Conservation (phyloP, 2,329 filamentous ascomycete species). For the Byssoonygena ceratinophila region DNA sequence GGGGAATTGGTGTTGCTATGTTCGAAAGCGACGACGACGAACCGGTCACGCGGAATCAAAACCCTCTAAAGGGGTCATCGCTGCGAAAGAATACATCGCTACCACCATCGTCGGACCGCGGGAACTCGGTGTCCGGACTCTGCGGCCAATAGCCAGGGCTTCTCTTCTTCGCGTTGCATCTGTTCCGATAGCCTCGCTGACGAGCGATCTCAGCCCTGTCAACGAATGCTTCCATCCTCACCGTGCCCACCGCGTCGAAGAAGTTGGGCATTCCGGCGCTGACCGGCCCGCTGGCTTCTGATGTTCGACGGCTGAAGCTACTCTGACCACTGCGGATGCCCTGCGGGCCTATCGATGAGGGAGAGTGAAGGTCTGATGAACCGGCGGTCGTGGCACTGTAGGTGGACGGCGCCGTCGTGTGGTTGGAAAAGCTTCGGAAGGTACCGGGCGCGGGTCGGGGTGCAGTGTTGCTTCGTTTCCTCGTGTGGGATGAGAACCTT, state of each 20-base stretch:
- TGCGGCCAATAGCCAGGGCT: slow-evolving; percentile 28
- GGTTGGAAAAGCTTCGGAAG: slow-evolving; percentile 65
- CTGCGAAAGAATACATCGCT: slow-evolving; percentile 32
- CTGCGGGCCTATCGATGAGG: slow-evolving; percentile 20
- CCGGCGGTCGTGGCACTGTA: slow-evolving; percentile 48
- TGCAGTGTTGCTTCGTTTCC: slow-evolving; percentile 83
- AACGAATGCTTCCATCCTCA: slow-evolving; percentile 97
- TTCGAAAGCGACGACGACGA: too few species aligned
- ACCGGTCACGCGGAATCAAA: too few species aligned
- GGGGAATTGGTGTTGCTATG: too few species aligned
- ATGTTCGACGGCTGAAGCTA: slow-evolving; percentile 44
- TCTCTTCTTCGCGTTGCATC: slow-evolving; percentile 22
- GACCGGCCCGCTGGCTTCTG: slow-evolving; percentile 41
- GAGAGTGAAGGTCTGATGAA: slow-evolving; percentile 50
- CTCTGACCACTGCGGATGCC: slow-evolving; percentile 29
- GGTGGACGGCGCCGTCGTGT: slow-evolving; percentile 30
- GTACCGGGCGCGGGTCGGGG: slow-evolving; percentile 59
- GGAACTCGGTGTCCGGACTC: slow-evolving; percentile 28
- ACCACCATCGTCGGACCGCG: slow-evolving; percentile 28
- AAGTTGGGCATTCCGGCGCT: slow-evolving; percentile 46
- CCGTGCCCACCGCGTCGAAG: slow-evolving; percentile 79
- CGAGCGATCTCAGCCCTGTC: slow-evolving; percentile 37
- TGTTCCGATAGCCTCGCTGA: slow-evolving; percentile 19
- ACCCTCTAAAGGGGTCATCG: slow-evolving; percentile 40
- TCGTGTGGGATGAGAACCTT: slow-evolving; percentile 53